Base-by-base conservation (phyloP, 116 monocot genomes). In the Thalassia testudinum region DNA sequence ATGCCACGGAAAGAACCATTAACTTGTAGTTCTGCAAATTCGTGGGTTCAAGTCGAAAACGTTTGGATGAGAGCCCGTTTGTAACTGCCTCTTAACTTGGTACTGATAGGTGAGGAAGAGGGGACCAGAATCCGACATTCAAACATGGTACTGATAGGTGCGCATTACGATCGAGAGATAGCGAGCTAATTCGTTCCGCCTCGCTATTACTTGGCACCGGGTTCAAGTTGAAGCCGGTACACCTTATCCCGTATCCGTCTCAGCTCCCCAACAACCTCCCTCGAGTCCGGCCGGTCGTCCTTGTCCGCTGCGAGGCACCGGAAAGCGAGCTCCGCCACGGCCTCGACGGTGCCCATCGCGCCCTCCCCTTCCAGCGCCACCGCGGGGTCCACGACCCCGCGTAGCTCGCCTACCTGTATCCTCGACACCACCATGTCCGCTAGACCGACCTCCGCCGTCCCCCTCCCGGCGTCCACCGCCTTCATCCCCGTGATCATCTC, bases 401-500 rank as follows among this genome's bases (percentile, higher is more conserved):
- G 52, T 17, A 91, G 68, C 52, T 49, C 62, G 58, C 91, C 81
- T 14, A 69, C 29, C 34, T 82, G 86, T 17, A 92, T 92, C 69
- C 61, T 86, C 1, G 74, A 72, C 59, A 86, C 92, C 59, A 80
- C 79, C 64, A 82, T 38, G 19, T 92, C 79, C 5, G 80, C 86
- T 28, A 85, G 62, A 14, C 78, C 62, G 8, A 83, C 66, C 54
- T 91, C 85, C 62, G 78, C 62, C 73, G 73, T 64, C 7, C 85
- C 81, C 63, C 91, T 75, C 56, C 63, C 57, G 65, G 61, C 21
- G 52, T 91, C 91, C 69, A 91, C 76, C 5, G 91, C 82, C 71
- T 73, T 75, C 76, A 91, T 73, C 58, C 86, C 76, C 3, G 82
- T 91, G 47, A 91, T 69, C 18, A 91, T 63, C 69, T 91, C 91